These are phyloP conservation scores for Lyophyllum shimeji DNA, from an alignment of 768 basidiomycete genomes.

Conservation along the genomic window DNA sequence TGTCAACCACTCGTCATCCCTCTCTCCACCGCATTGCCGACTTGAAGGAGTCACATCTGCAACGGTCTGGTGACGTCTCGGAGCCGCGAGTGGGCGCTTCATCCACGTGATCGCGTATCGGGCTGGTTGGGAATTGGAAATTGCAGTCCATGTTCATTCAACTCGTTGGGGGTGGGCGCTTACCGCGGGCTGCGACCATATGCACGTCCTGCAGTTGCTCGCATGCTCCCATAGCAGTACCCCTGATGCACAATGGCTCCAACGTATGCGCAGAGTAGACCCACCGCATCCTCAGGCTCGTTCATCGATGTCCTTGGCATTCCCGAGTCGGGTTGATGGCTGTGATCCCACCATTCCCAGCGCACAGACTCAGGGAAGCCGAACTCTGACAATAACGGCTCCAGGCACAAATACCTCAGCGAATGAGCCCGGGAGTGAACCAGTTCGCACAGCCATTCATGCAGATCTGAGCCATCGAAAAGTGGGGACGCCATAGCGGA, in stretches of 20 bases:
- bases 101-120: neutral
- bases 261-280: neutral
- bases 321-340: neutral
- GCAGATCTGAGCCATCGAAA: neutral
- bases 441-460: neutral
- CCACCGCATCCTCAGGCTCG: no score
- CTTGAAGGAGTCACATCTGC: neutral
- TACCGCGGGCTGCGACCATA: no score
- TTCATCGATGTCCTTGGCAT: neutral
- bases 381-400: neutral
- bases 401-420: neutral
- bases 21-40: neutral
- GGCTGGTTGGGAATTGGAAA: no score
- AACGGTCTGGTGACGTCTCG: neutral
- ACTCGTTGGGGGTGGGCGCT: no score
- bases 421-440: neutral
- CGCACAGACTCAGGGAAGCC: neutral
- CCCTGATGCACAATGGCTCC: neutral
- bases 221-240: neutral
- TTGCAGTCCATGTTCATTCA: no score
- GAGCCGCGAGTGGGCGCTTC: neutral
- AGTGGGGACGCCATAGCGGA: neutral
- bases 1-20: neutral
- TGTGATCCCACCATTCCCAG: neutral
- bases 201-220: neutral